These are phyloP conservation scores for Sphaerulina populicola DNA, from an alignment of 2,329 filamentous ascomycete genomes.

Conservation along the genomic window DNA sequence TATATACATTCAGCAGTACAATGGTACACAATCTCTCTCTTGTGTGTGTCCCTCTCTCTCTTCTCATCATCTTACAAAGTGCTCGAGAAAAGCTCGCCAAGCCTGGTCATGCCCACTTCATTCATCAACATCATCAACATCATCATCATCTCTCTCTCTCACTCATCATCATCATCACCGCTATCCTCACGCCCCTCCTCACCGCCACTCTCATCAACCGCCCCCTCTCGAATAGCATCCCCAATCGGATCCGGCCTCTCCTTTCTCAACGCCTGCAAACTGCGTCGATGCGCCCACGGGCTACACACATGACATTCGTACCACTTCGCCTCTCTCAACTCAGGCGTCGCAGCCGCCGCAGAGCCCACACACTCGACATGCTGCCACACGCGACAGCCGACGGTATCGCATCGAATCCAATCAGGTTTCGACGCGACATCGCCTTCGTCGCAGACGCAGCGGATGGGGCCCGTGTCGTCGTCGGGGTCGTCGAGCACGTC, in stretches of 20 bases:
- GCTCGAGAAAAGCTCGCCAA: no score
- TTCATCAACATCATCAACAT: no score
- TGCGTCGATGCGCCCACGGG: slow-evolving; percentile 19
- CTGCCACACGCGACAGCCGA: slow-evolving; percentile 27
- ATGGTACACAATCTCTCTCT: neutral
- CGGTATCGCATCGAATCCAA: slow-evolving; percentile 23
- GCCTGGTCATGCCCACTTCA: no score
- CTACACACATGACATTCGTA: slow-evolving; percentile 26
- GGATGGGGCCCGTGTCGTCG: slow-evolving; percentile 16
- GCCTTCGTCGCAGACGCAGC: slow-evolving; percentile 27
- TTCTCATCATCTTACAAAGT: neutral
- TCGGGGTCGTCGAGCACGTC: slow-evolving; percentile 6
- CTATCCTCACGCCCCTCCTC: neutral
- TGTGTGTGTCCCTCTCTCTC: no score
- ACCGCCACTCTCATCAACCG: neutral
- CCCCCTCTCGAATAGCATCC: neutral
- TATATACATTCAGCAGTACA: neutral
- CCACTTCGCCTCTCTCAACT: no score
- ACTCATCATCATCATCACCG: neutral
- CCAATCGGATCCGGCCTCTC: neutral
- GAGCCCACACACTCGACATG: slow-evolving; percentile 23
- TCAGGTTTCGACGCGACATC: slow-evolving; percentile 11
- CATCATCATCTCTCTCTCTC: neutral
- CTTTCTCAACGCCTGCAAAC: slow-evolving; percentile 15
- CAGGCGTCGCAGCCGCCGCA: neutral